phyloP scores from a whole-genome alignment of 345 rosid species.

The Orychophragmus violaceus region DNA sequence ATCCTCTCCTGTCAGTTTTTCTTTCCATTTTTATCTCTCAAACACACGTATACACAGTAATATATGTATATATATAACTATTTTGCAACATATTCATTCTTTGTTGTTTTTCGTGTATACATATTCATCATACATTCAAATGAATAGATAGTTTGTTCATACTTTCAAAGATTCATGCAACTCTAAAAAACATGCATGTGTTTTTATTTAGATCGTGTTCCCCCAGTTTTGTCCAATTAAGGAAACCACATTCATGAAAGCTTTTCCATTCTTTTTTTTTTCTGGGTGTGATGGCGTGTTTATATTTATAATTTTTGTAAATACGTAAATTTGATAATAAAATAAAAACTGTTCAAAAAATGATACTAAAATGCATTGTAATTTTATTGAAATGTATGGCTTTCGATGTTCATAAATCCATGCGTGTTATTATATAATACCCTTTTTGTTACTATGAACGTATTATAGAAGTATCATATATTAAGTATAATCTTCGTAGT shows the following conservation, averaged over 20 bases:
- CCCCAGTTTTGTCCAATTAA: neutral
- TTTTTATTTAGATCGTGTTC: neutral
- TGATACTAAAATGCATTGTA: too few relatives aligned
- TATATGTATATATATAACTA: neutral
- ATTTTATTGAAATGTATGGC: too few relatives aligned
- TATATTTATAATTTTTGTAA: neutral
- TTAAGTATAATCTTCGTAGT: neutral
- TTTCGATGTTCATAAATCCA: too few relatives aligned
- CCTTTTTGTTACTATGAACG: too few relatives aligned
- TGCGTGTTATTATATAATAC: too few relatives aligned
- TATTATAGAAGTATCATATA: neutral
- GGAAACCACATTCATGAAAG: neutral
- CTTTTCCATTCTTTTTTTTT: neutral
- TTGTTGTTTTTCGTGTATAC: neutral
- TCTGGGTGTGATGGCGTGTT: neutral
- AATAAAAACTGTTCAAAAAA: too few relatives aligned
- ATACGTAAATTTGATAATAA: neutral
- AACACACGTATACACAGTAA: neutral
- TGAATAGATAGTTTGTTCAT: neutral
- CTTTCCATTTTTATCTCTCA: neutral
- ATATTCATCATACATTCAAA: neutral
- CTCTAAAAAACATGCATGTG: neutral
- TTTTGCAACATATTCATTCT: neutral
- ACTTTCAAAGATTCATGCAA: neutral
- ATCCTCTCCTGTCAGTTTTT: neutral